These are phyloP conservation scores for Termitomyces sp. DNA, from an alignment of 768 basidiomycete genomes.

Conservation along the genomic window DNA sequence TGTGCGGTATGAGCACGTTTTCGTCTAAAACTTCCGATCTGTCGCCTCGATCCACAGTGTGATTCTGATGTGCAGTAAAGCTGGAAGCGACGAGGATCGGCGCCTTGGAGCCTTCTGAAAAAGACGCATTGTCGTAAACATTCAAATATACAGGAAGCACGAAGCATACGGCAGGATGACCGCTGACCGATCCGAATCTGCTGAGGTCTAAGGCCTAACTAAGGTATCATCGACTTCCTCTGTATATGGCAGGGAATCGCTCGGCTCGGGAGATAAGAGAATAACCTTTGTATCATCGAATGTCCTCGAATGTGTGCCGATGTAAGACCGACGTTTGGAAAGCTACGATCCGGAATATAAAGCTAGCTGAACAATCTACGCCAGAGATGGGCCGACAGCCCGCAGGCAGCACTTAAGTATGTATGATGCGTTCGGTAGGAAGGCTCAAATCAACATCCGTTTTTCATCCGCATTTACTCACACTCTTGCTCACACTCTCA, in stretches of 20 bases:
- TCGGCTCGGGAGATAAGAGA: too few species aligned
- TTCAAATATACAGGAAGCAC: neutral
- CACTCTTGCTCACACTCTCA: too few species aligned
- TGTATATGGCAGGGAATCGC: neutral
- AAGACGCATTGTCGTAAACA: neutral
- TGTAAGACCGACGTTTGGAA: conserved; percentile 2
- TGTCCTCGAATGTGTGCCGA: neutral
- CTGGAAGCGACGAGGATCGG: conserved; percentile 9
- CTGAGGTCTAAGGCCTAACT: conserved; percentile 16
- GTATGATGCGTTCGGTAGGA: too few species aligned
- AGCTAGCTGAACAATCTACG: too few species aligned
- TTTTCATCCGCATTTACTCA: too few species aligned
- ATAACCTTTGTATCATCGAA: neutral
- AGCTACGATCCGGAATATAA: too few species aligned
- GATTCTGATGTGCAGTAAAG: conserved; percentile 6
- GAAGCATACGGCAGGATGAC: neutral
- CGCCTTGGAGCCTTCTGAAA: conserved; percentile 10
- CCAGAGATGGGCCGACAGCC: too few species aligned
- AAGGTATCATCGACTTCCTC: neutral
- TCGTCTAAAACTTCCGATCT: neutral
- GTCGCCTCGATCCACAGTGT: neutral
- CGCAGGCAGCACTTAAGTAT: too few species aligned
- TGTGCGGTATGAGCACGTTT: neutral
- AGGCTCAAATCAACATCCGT: too few species aligned
- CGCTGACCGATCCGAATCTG: conserved; percentile 11